Evolutionary conservation across 768 basidiomycete species (phyloP).

Genomic region (Lyophyllum decastes): DNA sequence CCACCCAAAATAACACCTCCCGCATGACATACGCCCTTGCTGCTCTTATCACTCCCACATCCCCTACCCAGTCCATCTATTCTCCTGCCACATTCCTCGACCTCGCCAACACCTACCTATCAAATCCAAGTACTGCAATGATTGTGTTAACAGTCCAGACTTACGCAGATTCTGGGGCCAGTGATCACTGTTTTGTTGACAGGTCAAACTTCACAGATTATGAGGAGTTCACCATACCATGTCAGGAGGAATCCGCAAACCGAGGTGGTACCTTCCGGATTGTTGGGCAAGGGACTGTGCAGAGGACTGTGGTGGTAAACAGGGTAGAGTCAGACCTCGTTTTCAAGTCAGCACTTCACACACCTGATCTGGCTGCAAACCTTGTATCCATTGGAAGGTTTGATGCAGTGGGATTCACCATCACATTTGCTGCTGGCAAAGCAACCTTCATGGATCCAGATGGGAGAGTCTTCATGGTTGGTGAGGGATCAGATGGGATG

Average conservation of each 20-base stretch:
- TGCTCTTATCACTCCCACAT: not conserved
- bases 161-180: not conserved
- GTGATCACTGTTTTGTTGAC: not conserved
- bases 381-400: not conserved
- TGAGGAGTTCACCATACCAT: not conserved
- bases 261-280: not conserved
- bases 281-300: not conserved
- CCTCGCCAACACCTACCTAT: too few species aligned
- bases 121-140: not conserved
- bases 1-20: not conserved
- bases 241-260: not conserved
- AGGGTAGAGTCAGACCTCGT: not conserved
- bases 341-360: not conserved
- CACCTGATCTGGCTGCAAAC: not conserved
- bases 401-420: not conserved
- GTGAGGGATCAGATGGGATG: not conserved
- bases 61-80: too few species aligned
- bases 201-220: not conserved
- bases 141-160: not conserved
- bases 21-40: not conserved
- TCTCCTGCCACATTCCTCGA: not conserved
- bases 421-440: not conserved
- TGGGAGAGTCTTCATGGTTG: not conserved
- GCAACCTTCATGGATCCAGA: not conserved
- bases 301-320: not conserved